Evolutionary conservation across 352 stramenopile species (phyloP).

Genomic region (Plasmopara halstedii): DNA sequence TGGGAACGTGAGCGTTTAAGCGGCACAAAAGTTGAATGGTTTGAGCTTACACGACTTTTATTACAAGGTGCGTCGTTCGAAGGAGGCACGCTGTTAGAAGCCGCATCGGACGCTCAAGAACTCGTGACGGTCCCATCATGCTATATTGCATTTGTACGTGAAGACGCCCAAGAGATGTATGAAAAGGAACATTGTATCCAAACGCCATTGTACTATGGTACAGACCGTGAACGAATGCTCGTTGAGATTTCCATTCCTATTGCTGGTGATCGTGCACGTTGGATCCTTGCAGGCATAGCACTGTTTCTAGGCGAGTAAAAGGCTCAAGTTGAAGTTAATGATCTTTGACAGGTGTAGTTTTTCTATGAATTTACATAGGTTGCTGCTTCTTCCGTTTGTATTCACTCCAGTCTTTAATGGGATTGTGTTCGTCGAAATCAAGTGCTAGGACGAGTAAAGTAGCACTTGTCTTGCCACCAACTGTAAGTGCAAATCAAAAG

Average conservation of each 20-base stretch:
- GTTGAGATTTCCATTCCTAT: conserved; percentile 80
- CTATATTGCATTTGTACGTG: conserved; percentile 72
- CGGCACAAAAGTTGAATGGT: conserved; percentile 57
- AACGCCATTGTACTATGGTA: conserved; percentile 75
- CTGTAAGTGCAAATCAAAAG: conserved; percentile 4
- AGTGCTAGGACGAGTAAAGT: conserved; percentile 4
- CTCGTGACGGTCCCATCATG: conserved; percentile 73
- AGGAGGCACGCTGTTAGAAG: conserved; percentile 65
- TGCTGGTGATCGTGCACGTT: conserved; percentile 55
- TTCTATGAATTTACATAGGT: not conserved
- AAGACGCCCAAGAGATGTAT: conserved; percentile 72
- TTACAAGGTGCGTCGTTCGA: conserved; percentile 87
- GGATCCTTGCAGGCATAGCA: conserved; percentile 75
- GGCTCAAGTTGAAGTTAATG: conserved; percentile 10
- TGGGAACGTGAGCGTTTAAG: conserved; percentile 75
- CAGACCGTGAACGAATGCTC: conserved; percentile 67
- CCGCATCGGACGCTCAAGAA: conserved; percentile 75
- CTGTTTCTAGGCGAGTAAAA: conserved; percentile 75
- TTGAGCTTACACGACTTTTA: conserved; percentile 70
- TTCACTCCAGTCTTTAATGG: conserved; percentile 21
- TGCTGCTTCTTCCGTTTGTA: not conserved
- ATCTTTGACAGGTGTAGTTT: not conserved
- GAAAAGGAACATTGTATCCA: conserved; percentile 66
- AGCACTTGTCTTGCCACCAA: not conserved
- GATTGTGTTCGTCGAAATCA: conserved; percentile 54